Base-by-base conservation (phyloP, 768 basidiomycete genomes). In the Lentinula lateritia region DNA sequence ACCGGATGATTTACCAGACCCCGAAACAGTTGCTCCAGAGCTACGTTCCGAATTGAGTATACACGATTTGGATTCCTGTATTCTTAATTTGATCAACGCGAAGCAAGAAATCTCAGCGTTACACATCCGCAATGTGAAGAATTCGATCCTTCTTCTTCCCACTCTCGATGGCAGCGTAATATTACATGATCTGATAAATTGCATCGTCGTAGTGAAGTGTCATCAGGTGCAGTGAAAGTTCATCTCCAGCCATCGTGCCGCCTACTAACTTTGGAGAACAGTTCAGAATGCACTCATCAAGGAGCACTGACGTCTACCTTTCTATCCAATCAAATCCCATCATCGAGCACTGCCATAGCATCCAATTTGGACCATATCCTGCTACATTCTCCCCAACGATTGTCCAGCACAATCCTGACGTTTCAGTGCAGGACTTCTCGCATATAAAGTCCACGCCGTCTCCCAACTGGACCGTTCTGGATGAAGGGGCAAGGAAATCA, bases 241-340 rank as follows among this genome's bases (percentile, higher is more conserved):
- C 38, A 28, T 16, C 36, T 28, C 48, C 38, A 61, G 34, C 3
- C 16, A 41, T 13, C 43, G 42, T 10, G 34, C 59, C 28, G 20
- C 53, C 45, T 13, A 35, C 3, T 18, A n/a, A 36, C 18, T n/a
- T 3, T 4, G 23, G 6, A 59, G 16, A 46, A 18, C 54, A 96
- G 94, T 93, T 94, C 69, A 87, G 94, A 48, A 93, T 96, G 84
- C 94, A 95, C 70, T 78, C 81, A 18, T 93, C 93, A 1, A 77
- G 69, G 0, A 62, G 76, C 8, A 82, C 88, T 0, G 83, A 86
- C 54, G 81, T 93, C 2, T 87, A 89, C 66, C 79, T 95, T 2
- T 75, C 82, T 5, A 83, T 86, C 10, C 68, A 74, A 4, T 92
- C 92, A 3, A 84, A 86, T 50, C 93, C 93, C 1, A 79, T 93